Evolutionary conservation across 805 yeast species (phyloP).

Genomic region (Metschnikowia matae): DNA sequence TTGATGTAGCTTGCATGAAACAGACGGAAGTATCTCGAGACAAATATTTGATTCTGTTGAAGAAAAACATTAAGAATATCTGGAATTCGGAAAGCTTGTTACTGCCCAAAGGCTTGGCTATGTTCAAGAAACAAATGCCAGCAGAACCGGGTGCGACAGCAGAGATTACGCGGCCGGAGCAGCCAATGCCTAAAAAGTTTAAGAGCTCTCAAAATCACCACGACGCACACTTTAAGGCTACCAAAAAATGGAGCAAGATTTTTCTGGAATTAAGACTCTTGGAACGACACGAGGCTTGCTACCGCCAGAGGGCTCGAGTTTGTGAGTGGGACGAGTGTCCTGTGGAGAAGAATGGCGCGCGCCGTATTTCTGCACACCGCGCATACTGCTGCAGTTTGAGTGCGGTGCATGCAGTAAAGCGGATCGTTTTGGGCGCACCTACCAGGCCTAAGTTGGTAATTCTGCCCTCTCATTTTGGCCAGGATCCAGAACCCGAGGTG

Average conservation of each 20-base stretch:
- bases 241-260: not conserved
- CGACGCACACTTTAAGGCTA: not conserved
- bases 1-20: not conserved
- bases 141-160: not conserved
- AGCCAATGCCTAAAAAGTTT: constrained; percentile 1
- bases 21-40: not conserved
- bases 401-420: not conserved
- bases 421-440: not conserved
- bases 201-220: not conserved
- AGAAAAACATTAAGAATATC: not conserved
- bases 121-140: constrained; percentile 1
- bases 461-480: not conserved
- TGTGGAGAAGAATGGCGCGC: not conserved
- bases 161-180: not conserved
- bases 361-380: constrained; percentile 6
- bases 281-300: not conserved
- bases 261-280: not conserved
- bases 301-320: not conserved
- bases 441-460: not conserved
- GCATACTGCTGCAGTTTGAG: constrained; percentile 5
- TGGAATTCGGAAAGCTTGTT: constrained; percentile 1
- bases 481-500: not conserved
- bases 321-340: constrained; percentile 4
- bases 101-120: not conserved
- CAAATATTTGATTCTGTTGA: not conserved